Percentiles rank a stretch among this genome's conserved stretches.
These are phyloP conservation scores for Wickerhamiella brachini DNA, from an alignment of 805 yeast genomes.

Conservation along the genomic window DNA sequence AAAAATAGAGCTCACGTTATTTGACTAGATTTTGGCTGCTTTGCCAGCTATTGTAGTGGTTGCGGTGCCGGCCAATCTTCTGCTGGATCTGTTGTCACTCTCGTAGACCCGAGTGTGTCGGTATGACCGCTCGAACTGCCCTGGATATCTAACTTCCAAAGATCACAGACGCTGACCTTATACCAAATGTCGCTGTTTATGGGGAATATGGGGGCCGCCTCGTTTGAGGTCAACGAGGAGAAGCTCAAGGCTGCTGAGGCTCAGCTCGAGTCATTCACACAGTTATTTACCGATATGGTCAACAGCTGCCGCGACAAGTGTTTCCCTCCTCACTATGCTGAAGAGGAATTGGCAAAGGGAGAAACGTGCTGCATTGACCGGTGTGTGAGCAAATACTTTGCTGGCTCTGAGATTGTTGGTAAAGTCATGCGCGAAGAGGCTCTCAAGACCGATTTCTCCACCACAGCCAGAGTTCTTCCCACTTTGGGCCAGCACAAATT, in stretches of 20 bases:
- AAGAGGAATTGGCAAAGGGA: constrained; percentile 72
- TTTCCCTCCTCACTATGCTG: constrained; percentile 73
- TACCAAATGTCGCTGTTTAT: constrained; percentile 23
- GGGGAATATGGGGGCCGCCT: constrained; percentile 18
- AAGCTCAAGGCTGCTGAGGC: constrained; percentile 23
- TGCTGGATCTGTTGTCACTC: too few relatives aligned
- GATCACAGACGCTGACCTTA: neutral
- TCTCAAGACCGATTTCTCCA: constrained; percentile 5
- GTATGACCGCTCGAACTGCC: too few relatives aligned
- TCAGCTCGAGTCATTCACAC: constrained; percentile 22
- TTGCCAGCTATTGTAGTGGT: too few relatives aligned
- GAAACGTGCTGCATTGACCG: constrained; percentile 73
- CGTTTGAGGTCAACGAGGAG: constrained; percentile 22
- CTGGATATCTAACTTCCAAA: too few relatives aligned
- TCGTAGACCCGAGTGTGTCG: too few relatives aligned
- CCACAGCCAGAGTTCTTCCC: constrained; percentile 9
- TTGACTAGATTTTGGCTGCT: too few relatives aligned
- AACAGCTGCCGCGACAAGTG: constrained; percentile 61
- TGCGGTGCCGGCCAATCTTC: too few relatives aligned
- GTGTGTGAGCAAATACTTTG: constrained; percentile 73
- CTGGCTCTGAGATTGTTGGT: constrained; percentile 35
- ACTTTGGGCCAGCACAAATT: constrained; percentile 15
- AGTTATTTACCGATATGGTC: constrained; percentile 31
- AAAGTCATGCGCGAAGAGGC: constrained; percentile 15
- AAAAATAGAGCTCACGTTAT: neutral